Percentiles rank a stretch among this genome's conserved stretches.
Evolutionary conservation across 1,284 basidiomycete genomes (phyloP).

Genomic region (Malassezia restricta): DNA sequence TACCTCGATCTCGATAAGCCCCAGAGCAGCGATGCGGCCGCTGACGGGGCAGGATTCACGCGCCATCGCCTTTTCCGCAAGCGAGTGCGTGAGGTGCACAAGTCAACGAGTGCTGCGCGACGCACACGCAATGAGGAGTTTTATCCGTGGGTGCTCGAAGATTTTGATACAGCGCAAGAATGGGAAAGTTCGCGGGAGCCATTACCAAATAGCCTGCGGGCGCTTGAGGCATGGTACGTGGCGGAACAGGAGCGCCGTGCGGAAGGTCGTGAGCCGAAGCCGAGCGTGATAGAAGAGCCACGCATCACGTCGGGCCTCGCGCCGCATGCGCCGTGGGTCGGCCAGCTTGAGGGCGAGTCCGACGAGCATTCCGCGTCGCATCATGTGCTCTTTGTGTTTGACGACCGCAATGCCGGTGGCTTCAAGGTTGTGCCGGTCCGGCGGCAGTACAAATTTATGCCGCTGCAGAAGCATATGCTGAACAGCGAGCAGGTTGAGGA

Average conservation of each 20-base stretch:
- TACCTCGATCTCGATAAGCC: conserved; percentile 7
- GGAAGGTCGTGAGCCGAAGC: conserved; percentile 14
- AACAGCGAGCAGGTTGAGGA: conserved; percentile 31
- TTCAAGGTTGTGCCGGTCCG: conserved; percentile 43
- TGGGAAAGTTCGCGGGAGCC: conserved; percentile 37
- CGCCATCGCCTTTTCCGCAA: conserved; percentile 36
- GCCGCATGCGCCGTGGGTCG: conserved; percentile 42
- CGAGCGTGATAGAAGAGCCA: conserved; percentile 10
- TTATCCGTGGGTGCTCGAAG: conserved; percentile 44
- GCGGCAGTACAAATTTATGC: conserved; percentile 42
- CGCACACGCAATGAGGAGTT: conserved; percentile 40
- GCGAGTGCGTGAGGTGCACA: conserved; percentile 41
- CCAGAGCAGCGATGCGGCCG: background rate
- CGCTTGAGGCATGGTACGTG: conserved; percentile 18
- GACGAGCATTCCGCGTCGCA: conserved; percentile 28
- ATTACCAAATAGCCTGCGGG: conserved; percentile 26
- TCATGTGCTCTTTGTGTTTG: conserved; percentile 44
- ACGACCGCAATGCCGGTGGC: conserved; percentile 38
- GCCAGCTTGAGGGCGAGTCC: conserved; percentile 43
- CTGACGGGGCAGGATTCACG: conserved; percentile 2
- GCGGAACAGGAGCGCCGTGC: conserved; percentile 11
- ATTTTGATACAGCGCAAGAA: conserved; percentile 39
- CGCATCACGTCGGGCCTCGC: conserved; percentile 13
- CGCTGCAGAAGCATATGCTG: conserved; percentile 32
- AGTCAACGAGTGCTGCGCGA: conserved; percentile 33